phyloP scores from a whole-genome alignment of 305 asterid species.

The Plantago rigida region DNA sequence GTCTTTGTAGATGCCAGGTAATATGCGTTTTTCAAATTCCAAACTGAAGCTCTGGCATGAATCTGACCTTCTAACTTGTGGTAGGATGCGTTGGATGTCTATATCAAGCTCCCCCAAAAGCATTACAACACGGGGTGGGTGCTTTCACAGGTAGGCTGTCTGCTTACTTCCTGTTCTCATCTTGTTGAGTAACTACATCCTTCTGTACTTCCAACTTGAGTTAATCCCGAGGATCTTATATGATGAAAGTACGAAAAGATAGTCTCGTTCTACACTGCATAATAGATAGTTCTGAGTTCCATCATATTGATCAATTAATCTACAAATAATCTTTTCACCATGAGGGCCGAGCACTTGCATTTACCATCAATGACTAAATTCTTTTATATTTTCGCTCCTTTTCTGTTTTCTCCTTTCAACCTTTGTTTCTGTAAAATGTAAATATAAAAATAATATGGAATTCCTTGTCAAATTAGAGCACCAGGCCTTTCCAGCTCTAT shows the following conservation, averaged over 20 bases:
- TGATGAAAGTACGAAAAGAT: constrained; percentile 6
- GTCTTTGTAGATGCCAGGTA: constrained; percentile 85
- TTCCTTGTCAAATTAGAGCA: no score
- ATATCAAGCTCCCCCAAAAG: constrained; percentile 66
- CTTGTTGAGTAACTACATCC: background rate
- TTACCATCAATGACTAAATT: no score
- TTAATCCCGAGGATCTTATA: background rate
- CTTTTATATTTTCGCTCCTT: no score
- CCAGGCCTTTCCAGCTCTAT: no score
- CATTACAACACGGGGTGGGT: constrained; percentile 98
- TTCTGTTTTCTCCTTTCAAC: no score
- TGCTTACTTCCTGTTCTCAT: no score
- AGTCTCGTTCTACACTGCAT: constrained; percentile 6
- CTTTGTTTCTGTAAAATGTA: no score
- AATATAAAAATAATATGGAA: no score
- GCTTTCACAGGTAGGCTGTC: constrained; percentile 66
- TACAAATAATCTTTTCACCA: no score
- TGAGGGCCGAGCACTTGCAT: no score
- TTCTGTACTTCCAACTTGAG: constrained; percentile 5
- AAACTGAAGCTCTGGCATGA: constrained; percentile 13
- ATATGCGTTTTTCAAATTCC: constrained; percentile 12
- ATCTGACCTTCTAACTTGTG: constrained; percentile 16
- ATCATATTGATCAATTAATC: no score
- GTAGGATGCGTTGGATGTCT: constrained; percentile 79
- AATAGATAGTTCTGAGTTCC: background rate